These are phyloP conservation scores for Arachnopeziza araneosa DNA, from an alignment of 2,329 filamentous ascomycete genomes.

Conservation along the genomic window DNA sequence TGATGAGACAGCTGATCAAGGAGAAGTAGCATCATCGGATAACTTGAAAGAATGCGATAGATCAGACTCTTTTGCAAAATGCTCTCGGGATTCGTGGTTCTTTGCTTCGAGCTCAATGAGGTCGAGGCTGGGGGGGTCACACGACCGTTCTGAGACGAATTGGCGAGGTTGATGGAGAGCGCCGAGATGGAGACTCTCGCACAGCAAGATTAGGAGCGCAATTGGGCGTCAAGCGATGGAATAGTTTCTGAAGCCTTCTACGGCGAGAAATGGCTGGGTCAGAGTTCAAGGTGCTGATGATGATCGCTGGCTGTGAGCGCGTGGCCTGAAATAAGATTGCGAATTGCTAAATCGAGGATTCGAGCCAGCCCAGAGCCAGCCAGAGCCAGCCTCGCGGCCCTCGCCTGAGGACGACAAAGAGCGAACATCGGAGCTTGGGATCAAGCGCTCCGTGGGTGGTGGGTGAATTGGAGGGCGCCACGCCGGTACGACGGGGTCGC, in stretches of 20 bases:
- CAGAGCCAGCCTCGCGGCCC: background rate
- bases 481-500: no score
- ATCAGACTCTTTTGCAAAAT: background rate
- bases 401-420: background rate
- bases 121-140: background rate
- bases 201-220: background rate
- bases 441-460: background rate
- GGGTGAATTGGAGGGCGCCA: background rate
- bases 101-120: background rate
- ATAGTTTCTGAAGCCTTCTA: background rate
- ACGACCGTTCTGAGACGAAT: background rate
- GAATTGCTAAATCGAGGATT: slow-evolving; percentile 1
- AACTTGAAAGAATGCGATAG: background rate
- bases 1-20: background rate
- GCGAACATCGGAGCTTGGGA: background rate
- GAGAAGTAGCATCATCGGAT: background rate
- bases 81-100: background rate
- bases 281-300: background rate
- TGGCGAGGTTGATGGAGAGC: background rate
- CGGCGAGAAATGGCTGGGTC: background rate
- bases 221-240: background rate
- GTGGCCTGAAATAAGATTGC: slow-evolving; percentile 13
- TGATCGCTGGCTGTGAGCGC: slow-evolving; percentile 1
- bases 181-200: background rate
- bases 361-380: no score